Evolutionary conservation across 2,329 filamentous ascomycete genomes (phyloP).

Genomic region (Apiospora saccharicola): DNA sequence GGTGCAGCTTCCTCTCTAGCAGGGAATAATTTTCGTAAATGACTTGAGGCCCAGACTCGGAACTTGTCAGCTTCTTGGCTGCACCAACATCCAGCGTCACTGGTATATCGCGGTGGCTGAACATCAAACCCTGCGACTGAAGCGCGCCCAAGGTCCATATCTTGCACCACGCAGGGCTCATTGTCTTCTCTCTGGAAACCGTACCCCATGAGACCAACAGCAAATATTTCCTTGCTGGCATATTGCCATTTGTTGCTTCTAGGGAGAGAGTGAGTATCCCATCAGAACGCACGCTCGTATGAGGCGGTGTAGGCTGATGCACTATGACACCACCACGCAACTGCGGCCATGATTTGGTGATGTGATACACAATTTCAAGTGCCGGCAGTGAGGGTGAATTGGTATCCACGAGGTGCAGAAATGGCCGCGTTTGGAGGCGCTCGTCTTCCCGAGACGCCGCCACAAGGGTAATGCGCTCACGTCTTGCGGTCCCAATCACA

Average conservation of each 20-base stretch:
- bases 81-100: no score
- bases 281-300: neutral
- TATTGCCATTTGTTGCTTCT: neutral
- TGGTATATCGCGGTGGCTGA: neutral
- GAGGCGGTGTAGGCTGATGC: neutral
- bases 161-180: neutral
- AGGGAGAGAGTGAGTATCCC: neutral
- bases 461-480: neutral
- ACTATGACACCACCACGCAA: neutral
- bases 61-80: no score
- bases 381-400: no score
- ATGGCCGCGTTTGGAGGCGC: neutral
- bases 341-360: neutral
- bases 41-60: no score
- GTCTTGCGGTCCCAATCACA: neutral
- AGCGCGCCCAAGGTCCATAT: neutral
- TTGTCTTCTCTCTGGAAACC: fast-evolving
- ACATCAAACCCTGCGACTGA: no score
- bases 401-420: neutral
- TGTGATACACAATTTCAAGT: neutral
- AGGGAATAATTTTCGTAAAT: no score
- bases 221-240: neutral
- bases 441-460: neutral
- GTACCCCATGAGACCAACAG: neutral
- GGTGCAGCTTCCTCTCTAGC: no score